Conservation (phyloP, 2,329 filamentous ascomycete species). For the Diplodia corticola region DNA sequence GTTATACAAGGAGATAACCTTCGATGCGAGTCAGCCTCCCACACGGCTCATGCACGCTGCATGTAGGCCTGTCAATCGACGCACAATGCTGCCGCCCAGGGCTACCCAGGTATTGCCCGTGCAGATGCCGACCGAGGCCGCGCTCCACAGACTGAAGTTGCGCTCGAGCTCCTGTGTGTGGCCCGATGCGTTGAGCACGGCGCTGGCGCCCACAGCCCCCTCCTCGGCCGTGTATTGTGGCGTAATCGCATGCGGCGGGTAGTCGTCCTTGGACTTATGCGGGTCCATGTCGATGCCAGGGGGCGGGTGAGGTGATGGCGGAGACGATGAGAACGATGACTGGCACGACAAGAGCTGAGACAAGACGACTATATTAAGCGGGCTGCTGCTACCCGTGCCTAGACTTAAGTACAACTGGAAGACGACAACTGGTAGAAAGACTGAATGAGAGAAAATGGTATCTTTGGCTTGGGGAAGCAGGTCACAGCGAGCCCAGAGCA, state of each 20-base stretch:
- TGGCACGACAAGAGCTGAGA: background rate
- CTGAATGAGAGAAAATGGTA: background rate
- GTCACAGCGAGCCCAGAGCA: background rate
- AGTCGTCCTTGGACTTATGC: constrained; percentile 12
- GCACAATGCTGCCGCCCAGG: constrained; percentile 50
- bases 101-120: constrained; percentile 48
- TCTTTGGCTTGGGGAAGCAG: constrained; percentile 1
- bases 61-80: constrained; percentile 25
- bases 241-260: background rate
- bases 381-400: background rate
- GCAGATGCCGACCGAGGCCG: constrained; percentile 49
- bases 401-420: background rate
- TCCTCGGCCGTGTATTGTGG: constrained; percentile 22
- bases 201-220: constrained; percentile 35
- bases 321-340: background rate
- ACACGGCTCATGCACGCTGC: constrained; percentile 10
- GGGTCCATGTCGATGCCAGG: background rate
- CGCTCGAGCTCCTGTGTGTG: constrained; percentile 55
- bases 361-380: background rate
- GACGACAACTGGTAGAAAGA: background rate
- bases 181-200: constrained; percentile 52
- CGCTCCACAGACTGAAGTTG: constrained; percentile 50
- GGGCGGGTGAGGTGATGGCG: background rate
- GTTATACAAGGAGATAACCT: constrained; percentile 47
- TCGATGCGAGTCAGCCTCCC: background rate